Conservation (phyloP, 768 basidiomycete species). For the Tylopilus felleus region DNA sequence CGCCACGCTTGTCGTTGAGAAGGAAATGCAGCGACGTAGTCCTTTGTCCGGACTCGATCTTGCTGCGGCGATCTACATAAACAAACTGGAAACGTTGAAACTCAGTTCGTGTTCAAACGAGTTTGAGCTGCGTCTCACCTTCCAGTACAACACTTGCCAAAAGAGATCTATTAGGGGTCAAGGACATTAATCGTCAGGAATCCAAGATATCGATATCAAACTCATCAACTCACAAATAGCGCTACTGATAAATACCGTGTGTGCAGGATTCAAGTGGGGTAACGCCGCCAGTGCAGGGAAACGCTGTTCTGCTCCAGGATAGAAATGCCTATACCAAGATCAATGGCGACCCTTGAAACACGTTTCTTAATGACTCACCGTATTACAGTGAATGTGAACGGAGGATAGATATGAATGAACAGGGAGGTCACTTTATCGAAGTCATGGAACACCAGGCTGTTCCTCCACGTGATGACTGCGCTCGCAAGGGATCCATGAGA, state of each 20-base stretch:
- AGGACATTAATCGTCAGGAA: conserved; percentile 5
- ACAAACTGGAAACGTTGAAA: conserved; percentile 55
- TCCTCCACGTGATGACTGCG: conserved; percentile 97
- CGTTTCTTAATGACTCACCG: conserved; percentile 45
- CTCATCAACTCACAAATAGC: conserved; percentile 64
- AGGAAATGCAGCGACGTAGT: conserved; percentile 88
- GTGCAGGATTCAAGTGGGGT: conserved; percentile 64
- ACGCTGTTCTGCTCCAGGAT: conserved; percentile 70
- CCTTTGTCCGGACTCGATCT: conserved; percentile 89
- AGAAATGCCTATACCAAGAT: conserved; percentile 66
- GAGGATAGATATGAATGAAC: conserved; percentile 93
- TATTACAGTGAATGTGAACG: conserved; percentile 88
- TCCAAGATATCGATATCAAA: background rate
- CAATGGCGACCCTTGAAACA: background rate
- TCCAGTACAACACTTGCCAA: conserved; percentile 96
- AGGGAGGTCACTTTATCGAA: conserved; percentile 94
- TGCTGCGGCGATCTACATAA: conserved; percentile 79
- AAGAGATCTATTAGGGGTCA: conserved; percentile 60
- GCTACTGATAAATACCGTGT: conserved; percentile 74
- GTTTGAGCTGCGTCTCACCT: conserved; percentile 42
- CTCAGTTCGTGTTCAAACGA: background rate
- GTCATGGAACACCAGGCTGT: conserved; percentile 97
- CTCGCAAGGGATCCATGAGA: conserved; percentile 89
- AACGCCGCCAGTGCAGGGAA: conserved; percentile 83
- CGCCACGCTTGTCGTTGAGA: conserved; percentile 82